Percentiles rank a stretch among this genome's conserved stretches.
Conservation (phyloP, 2,329 filamentous ascomycete species). For the Hawksworthiomyces lignivorus region DNA sequence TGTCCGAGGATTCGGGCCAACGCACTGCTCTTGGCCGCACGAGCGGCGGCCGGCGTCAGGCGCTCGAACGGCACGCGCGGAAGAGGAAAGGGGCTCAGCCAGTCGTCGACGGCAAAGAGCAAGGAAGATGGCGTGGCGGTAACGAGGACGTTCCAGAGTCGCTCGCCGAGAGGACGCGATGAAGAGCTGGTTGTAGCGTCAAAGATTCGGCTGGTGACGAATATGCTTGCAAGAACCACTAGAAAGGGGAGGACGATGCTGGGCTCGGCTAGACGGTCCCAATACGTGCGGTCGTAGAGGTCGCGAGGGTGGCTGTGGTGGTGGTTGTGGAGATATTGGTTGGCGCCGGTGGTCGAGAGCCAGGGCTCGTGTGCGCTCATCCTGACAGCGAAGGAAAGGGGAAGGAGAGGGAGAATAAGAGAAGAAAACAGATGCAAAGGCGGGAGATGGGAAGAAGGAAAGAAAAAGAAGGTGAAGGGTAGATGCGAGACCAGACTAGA, state of each 20-base stretch:
- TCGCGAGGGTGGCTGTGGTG: slow-evolving; percentile 17
- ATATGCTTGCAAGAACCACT: slow-evolving; percentile 25
- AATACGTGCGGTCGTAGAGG: slow-evolving; percentile 15
- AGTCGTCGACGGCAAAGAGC: slow-evolving; percentile 49
- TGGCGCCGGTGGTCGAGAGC: slow-evolving; percentile 16
- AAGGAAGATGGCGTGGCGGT: slow-evolving; percentile 47
- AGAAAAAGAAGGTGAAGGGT: background rate
- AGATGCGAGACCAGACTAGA: background rate
- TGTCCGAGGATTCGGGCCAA: slow-evolving; percentile 57
- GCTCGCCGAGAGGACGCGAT: slow-evolving; percentile 28
- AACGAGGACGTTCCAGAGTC: slow-evolving; percentile 54
- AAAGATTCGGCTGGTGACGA: slow-evolving; percentile 24
- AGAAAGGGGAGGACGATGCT: slow-evolving; percentile 27
- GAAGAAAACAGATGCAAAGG: background rate
- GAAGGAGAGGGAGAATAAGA: background rate
- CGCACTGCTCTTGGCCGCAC: slow-evolving; percentile 56
- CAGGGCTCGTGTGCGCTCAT: slow-evolving; percentile 29
- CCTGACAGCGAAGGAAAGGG: slow-evolving; percentile 16
- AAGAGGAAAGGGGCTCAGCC: slow-evolving; percentile 40
- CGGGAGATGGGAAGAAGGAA: background rate
- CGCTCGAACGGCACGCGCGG: slow-evolving; percentile 21
- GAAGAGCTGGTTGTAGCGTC: slow-evolving; percentile 17
- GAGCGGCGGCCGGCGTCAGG: slow-evolving; percentile 23
- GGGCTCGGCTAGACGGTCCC: slow-evolving; percentile 28
- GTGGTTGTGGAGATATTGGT: slow-evolving; percentile 21